Evolutionary conservation across 176 grass and related monocot species (phyloP), one percentile per base, ranked within the genome.

Genomic region (Elymus sibiricus): DNA sequence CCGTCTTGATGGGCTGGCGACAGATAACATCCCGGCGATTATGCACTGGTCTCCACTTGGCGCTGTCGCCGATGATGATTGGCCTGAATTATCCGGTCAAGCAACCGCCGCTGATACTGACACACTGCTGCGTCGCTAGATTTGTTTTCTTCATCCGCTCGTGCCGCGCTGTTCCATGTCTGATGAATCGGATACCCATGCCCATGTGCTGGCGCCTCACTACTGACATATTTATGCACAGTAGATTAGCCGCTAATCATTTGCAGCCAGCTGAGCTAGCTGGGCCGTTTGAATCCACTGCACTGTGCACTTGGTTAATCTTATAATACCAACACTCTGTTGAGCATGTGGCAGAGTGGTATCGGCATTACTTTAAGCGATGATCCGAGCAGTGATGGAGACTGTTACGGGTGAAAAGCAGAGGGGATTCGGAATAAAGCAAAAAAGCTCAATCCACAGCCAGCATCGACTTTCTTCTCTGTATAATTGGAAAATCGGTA

Each of bases 41-140:
- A 22, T 27, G 88, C 61, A 69, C 38, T 75, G 86, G 15, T 61
- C 11, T 78, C 73, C 80, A 83, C 74, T 32, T 63, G 87, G 29
- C 51, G 6, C 62, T 31, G 69, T 75, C 85, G 7, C 19, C 49
- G 64, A 84, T 79, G 64, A 84, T 79, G 22, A 79, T 70, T 62
- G 80, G 35, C 64, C 15, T 71, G 19, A 81, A 58, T 55, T 22
- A 75, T 68, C 11, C 61, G 17, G 63, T 38, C 32, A 46, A n/a
- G 49, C 60, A 47, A 31, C 26, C 11, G 59, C 38, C 15, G 16
- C 58, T 3, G 22, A 47, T 5, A 67, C 64, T 67, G 64, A 67
- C 64, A 34, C 28, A 25, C 22, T 14, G 14, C 19, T 22, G 53
- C 53, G 7, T 21, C 15, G 15, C 15, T 51, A 51, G 44, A 32